Conservation (phyloP, 1,284 basidiomycete genomes). For the Cystobasidium slooffiae region DNA sequence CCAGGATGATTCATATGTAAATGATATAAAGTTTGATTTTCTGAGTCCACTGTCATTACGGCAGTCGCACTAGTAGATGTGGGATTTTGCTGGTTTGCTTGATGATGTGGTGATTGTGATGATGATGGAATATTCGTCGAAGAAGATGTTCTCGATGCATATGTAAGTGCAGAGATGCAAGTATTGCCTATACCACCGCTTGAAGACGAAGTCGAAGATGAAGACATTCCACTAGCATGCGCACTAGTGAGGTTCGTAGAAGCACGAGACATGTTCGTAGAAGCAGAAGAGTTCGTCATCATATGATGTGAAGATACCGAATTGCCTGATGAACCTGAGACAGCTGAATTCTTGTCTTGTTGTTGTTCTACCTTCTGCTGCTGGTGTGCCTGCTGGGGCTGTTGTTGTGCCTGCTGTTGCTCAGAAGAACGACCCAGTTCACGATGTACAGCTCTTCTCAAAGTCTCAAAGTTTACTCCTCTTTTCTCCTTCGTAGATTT, state of each 20-base stretch:
- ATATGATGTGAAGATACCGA: slow-evolving; percentile 1
- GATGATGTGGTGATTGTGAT: too few species aligned
- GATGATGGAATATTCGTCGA: not conserved
- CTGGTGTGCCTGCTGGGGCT: not conserved
- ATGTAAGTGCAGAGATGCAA: slow-evolving; percentile 5
- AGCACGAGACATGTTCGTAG: slow-evolving; percentile 4
- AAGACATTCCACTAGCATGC: not conserved
- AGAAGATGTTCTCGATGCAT: not conserved
- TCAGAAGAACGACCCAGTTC: too few species aligned
- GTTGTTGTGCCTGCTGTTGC: not conserved
- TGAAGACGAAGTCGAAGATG: not conserved
- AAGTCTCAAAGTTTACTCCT: too few species aligned
- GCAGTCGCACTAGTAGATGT: too few species aligned
- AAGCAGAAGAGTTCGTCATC: slow-evolving; percentile 17
- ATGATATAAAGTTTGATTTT: slow-evolving; percentile 4
- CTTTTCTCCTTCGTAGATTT: too few species aligned
- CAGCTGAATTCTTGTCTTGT: not conserved
- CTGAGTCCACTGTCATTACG: too few species aligned
- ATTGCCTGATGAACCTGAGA: not conserved
- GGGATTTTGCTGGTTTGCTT: too few species aligned
- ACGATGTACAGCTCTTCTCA: too few species aligned
- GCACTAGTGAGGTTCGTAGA: slow-evolving; percentile 20
- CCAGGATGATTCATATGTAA: slow-evolving; percentile 23
- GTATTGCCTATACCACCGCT: not conserved
- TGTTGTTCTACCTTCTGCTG: not conserved